phyloP scores from a whole-genome alignment of 179 eudicot species.

The Silene coronaria region DNA sequence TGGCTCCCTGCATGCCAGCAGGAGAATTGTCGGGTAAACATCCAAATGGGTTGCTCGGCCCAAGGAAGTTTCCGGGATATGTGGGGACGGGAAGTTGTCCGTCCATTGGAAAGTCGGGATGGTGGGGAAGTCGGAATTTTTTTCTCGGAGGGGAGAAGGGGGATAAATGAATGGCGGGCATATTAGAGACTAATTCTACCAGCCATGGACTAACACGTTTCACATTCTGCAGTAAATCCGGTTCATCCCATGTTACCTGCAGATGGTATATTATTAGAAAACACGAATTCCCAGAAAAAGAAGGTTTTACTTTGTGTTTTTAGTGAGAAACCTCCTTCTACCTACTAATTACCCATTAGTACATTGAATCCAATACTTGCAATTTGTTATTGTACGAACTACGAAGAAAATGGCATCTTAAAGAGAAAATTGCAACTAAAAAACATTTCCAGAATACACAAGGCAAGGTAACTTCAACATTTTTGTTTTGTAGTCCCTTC shows the following conservation, averaged over 20 bases:
- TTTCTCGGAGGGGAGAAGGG: constrained; percentile 86
- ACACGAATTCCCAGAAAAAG: not conserved
- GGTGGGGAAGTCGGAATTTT: constrained; percentile 68
- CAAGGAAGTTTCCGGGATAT: constrained; percentile 47
- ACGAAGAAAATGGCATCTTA: not conserved
- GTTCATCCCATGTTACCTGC: constrained; percentile 96
- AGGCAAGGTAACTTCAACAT: constrained; percentile 10
- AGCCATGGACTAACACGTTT: constrained; percentile 92
- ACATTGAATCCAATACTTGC: not conserved
- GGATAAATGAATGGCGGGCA: constrained; percentile 64
- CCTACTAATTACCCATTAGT: not conserved
- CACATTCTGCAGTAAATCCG: constrained; percentile 85
- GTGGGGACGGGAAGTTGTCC: constrained; percentile 51
- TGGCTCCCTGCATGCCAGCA: constrained; percentile 99
- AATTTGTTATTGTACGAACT: not conserved
- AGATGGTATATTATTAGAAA: constrained; percentile 12
- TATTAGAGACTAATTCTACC: constrained; percentile 74
- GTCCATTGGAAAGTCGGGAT: constrained; percentile 49
- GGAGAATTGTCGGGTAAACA: constrained; percentile 53
- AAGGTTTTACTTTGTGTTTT: not conserved
- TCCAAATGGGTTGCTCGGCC: constrained; percentile 51
- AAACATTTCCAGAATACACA: constrained; percentile 13
- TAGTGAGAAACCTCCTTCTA: not conserved
- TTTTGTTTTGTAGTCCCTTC: too few species aligned
- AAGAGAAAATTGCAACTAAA: not conserved